Conservation (phyloP, 2,329 filamentous ascomycete species). For the Chaetomiaceae sp. region DNA sequence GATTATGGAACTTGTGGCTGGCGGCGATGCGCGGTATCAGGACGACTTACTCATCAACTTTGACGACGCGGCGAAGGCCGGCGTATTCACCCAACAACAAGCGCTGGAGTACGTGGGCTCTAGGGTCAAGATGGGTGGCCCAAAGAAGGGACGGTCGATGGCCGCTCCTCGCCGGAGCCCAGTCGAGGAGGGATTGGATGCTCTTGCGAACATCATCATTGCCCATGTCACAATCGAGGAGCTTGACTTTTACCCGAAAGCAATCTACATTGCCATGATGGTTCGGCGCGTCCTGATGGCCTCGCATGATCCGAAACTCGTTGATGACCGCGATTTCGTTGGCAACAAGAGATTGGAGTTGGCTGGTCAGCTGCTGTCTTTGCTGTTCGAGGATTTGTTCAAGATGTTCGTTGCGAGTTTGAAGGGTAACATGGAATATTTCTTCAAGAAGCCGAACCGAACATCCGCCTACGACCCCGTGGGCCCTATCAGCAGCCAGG, state of each 20-base stretch:
- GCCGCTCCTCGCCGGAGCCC: constrained; percentile 63
- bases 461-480: constrained; percentile 85
- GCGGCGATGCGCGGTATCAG: constrained; percentile 82
- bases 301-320: constrained; percentile 78
- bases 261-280: constrained; percentile 95
- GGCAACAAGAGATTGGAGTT: constrained; percentile 95
- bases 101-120: constrained; percentile 88
- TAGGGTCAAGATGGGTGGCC: constrained; percentile 79
- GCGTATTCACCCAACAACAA: constrained; percentile 89
- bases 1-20: constrained; percentile 86
- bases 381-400: constrained; percentile 96
- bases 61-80: constrained; percentile 79
- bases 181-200: constrained; percentile 87
- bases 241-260: constrained; percentile 94
- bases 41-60: constrained; percentile 96
- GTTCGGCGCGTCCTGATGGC: constrained; percentile 94
- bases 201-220: constrained; percentile 86
- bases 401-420: constrained; percentile 89
- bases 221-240: constrained; percentile 90
- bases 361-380: constrained; percentile 86
- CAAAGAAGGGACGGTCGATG: constrained; percentile 40
- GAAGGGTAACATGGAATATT: constrained; percentile 92
- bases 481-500: constrained; percentile 76
- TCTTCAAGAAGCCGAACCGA: constrained; percentile 87
- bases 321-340: constrained; percentile 96